phyloP scores from a whole-genome alignment of 78 protist species.

The slime mould (Dictyostelium discoideum) region DNA sequence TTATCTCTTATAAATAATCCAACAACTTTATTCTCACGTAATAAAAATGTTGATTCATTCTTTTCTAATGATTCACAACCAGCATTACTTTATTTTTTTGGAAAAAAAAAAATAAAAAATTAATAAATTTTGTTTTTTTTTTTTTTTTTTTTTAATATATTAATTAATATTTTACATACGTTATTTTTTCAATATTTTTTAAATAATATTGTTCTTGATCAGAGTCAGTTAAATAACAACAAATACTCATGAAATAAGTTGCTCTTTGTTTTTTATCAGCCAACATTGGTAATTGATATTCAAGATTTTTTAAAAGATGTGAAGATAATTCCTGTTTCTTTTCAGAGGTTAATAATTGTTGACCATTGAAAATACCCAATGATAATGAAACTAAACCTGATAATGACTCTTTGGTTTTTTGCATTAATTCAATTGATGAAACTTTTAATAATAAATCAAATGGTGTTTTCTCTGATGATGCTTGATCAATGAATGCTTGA shows the following conservation, averaged over 20 bases:
- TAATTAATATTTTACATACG: too few relatives aligned
- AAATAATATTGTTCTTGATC: not conserved
- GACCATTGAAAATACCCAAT: slow-evolving; percentile 1
- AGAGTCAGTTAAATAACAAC: not conserved
- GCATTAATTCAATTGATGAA: not conserved
- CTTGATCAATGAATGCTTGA: not conserved
- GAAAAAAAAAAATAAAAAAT: not conserved
- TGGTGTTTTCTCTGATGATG: slow-evolving; percentile 15
- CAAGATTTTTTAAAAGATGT: not conserved
- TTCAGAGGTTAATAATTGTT: not conserved
- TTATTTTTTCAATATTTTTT: not conserved
- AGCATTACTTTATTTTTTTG: not conserved
- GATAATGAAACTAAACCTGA: not conserved
- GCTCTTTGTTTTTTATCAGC: not conserved
- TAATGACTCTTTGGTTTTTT: not conserved
- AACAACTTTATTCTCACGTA: slow-evolving; percentile 6
- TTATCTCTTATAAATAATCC: not conserved
- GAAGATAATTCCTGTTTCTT: not conserved
- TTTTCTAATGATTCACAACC: not conserved
- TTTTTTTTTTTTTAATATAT: too few relatives aligned
- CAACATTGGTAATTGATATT: not conserved
- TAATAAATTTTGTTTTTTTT: too few relatives aligned
- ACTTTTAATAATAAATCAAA: not conserved
- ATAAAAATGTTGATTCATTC: not conserved
- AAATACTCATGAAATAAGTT: not conserved